These are phyloP conservation scores for Colletotrichum sojae DNA, from an alignment of 2,329 filamentous ascomycete genomes.

Conservation along the genomic window DNA sequence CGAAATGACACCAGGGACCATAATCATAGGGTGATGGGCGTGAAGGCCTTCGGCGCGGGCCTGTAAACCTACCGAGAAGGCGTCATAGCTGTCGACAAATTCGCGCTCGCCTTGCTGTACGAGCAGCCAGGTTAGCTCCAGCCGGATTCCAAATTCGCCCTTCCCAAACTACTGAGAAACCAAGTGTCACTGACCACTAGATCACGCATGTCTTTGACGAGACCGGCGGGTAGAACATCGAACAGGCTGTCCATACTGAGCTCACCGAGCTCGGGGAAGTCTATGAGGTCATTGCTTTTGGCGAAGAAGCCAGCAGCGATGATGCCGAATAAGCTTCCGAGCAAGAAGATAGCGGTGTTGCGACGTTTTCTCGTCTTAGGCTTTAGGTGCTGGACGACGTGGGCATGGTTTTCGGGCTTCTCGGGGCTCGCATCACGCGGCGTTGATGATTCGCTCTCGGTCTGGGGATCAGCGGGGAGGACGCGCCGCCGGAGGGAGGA, in stretches of 20 bases:
- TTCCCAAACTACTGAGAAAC: neutral
- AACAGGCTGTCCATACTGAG: slow-evolving; percentile 88
- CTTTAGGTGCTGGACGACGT: slow-evolving; percentile 55
- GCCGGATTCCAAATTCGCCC: neutral
- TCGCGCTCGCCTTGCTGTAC: slow-evolving; percentile 86
- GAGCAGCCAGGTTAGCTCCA: slow-evolving; percentile 38
- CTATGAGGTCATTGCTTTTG: slow-evolving; percentile 89
- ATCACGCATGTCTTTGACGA: slow-evolving; percentile 88
- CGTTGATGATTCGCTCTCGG: slow-evolving; percentile 41
- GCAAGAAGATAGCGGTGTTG: slow-evolving; percentile 85
- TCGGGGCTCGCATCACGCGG: slow-evolving; percentile 52
- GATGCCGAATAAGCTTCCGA: slow-evolving; percentile 92
- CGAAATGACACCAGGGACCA: slow-evolving; percentile 98
- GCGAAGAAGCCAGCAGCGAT: slow-evolving; percentile 92
- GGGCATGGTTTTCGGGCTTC: slow-evolving; percentile 54
- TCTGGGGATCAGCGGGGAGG: slow-evolving; percentile 45
- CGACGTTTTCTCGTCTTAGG: slow-evolving; percentile 77
- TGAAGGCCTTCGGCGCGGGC: slow-evolving; percentile 84
- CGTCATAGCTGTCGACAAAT: slow-evolving; percentile 87
- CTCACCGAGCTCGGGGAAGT: slow-evolving; percentile 78
- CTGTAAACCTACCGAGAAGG: slow-evolving; percentile 91
- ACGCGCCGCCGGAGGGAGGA: slow-evolving; percentile 41
- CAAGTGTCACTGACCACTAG: slow-evolving; percentile 74
- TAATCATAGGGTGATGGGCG: slow-evolving; percentile 91
- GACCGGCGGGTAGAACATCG: slow-evolving; percentile 88